Evolutionary conservation across 2,329 filamentous ascomycete species (phyloP).

Genomic region (Raffaelea ambrosiae): DNA sequence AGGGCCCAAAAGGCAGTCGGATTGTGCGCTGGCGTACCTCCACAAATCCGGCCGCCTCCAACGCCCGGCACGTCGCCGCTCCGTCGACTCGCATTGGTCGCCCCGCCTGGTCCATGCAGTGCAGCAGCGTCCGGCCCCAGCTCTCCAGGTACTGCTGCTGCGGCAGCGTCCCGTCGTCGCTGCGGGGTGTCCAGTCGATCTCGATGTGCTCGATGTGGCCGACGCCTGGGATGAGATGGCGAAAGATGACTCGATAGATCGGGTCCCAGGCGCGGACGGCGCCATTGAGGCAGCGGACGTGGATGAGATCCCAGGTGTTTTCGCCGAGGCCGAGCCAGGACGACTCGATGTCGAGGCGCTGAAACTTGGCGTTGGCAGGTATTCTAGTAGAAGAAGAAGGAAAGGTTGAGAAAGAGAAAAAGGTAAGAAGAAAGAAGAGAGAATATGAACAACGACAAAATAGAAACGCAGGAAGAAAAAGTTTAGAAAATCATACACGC

Average conservation of each 20-base stretch:
- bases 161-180: slow-evolving; percentile 55
- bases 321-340: slow-evolving; percentile 49
- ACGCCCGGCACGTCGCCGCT: slow-evolving; percentile 43
- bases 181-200: slow-evolving; percentile 71
- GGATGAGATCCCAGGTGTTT: slow-evolving; percentile 70
- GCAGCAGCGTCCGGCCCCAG: slow-evolving; percentile 3
- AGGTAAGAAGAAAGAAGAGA: not conserved
- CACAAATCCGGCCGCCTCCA: slow-evolving; percentile 67
- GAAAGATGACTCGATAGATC: slow-evolving; percentile 60
- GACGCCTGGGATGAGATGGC: slow-evolving; percentile 65
- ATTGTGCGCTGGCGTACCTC: slow-evolving; percentile 66
- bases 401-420: not conserved
- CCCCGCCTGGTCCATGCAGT: slow-evolving; percentile 48
- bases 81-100: slow-evolving; percentile 55
- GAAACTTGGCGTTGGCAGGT: slow-evolving; percentile 59
- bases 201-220: slow-evolving; percentile 84
- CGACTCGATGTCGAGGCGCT: slow-evolving; percentile 68
- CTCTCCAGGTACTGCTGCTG: slow-evolving; percentile 24
- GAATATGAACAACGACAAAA: too few species aligned
- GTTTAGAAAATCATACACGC: too few species aligned
- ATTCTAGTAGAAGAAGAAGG: slow-evolving; percentile 42
- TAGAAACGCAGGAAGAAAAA: too few species aligned
- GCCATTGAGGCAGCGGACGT: slow-evolving; percentile 71
- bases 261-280: slow-evolving; percentile 68
- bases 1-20: slow-evolving; percentile 64